These are phyloP conservation scores for Obba rivulosa DNA, from an alignment of 768 basidiomycete species.

Conservation along the genomic window DNA sequence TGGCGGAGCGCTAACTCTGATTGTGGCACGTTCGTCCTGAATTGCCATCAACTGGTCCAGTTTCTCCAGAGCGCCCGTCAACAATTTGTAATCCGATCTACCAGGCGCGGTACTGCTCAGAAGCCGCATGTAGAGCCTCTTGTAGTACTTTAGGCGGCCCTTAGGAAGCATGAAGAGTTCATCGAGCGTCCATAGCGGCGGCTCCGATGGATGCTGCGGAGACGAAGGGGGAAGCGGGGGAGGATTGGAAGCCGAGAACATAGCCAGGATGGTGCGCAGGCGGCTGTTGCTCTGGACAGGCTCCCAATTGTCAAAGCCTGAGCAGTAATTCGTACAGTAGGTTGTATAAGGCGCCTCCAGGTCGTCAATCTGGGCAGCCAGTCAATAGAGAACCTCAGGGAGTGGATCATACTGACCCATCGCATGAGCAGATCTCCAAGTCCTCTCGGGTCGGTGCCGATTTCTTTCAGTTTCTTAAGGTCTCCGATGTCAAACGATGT, in stretches of 20 bases:
- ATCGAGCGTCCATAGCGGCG: slow-evolving; percentile 75
- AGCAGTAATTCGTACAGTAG: slow-evolving; percentile 67
- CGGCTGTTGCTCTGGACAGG: slow-evolving; percentile 74
- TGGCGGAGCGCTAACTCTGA: slow-evolving; percentile 18
- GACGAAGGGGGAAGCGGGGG: slow-evolving; percentile 41
- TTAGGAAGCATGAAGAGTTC: slow-evolving; percentile 84
- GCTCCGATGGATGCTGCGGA: slow-evolving; percentile 29
- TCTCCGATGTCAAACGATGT: slow-evolving; percentile 8
- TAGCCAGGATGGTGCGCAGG: slow-evolving; percentile 58
- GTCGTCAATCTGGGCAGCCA: slow-evolving; percentile 73
- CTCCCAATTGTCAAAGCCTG: slow-evolving; percentile 81
- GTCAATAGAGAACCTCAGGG: slow-evolving; percentile 5
- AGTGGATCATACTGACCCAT: slow-evolving; percentile 62
- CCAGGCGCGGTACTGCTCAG: slow-evolving; percentile 85
- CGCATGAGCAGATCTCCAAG: slow-evolving; percentile 94
- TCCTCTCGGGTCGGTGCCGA: slow-evolving; percentile 89
- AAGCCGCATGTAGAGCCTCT: slow-evolving; percentile 80
- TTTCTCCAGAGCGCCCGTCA: slow-evolving; percentile 75
- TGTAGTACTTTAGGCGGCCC: slow-evolving; percentile 83
- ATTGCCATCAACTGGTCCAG: slow-evolving; percentile 68
- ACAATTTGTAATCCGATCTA: slow-evolving; percentile 77
- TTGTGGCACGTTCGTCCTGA: slow-evolving; percentile 53
- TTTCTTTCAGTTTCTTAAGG: slow-evolving; percentile 84
- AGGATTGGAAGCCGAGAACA: slow-evolving; percentile 63
- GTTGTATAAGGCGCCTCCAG: slow-evolving; percentile 80